Conservation (phyloP, 768 basidiomycete species). For the Rhizopogon rudus region DNA sequence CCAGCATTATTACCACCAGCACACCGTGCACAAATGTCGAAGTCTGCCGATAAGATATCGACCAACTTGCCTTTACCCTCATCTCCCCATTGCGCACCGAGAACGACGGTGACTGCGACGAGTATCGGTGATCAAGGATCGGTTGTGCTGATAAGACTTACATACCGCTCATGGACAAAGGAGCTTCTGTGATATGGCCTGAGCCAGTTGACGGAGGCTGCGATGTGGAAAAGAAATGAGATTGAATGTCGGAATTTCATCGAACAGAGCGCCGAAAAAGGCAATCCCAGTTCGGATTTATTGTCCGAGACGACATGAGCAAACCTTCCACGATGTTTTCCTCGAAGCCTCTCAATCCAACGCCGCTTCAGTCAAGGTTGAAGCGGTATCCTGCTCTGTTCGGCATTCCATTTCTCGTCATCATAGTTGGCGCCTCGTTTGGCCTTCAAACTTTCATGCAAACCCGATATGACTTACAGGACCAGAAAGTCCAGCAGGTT, state of each 20-base stretch:
- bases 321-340: slow-evolving; percentile 41
- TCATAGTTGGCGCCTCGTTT: slow-evolving; percentile 86
- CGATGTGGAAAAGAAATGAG: slow-evolving; percentile 4
- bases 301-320: neutral
- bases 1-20: slow-evolving; percentile 99
- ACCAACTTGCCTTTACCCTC: slow-evolving; percentile 96
- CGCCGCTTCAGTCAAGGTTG: slow-evolving; percentile 38
- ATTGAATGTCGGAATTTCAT: neutral
- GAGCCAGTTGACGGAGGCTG: neutral
- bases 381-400: slow-evolving; percentile 68
- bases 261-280: neutral
- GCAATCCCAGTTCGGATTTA: neutral
- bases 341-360: slow-evolving; percentile 40
- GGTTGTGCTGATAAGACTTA: neutral
- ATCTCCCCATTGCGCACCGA: slow-evolving; percentile 91
- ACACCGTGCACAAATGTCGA: slow-evolving; percentile 92
- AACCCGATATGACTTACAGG: slow-evolving; percentile 86
- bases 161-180: slow-evolving; percentile 20
- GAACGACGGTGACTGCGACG: slow-evolving; percentile 58
- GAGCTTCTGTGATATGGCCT: neutral
- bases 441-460: slow-evolving; percentile 81
- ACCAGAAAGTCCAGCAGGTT: slow-evolving; percentile 71
- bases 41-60: slow-evolving; percentile 87
- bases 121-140: slow-evolving; percentile 8
- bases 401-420: slow-evolving; percentile 79